Conservation (phyloP, 192 early-diverging fungal genomes). For the Coemansia sp. region DNA sequence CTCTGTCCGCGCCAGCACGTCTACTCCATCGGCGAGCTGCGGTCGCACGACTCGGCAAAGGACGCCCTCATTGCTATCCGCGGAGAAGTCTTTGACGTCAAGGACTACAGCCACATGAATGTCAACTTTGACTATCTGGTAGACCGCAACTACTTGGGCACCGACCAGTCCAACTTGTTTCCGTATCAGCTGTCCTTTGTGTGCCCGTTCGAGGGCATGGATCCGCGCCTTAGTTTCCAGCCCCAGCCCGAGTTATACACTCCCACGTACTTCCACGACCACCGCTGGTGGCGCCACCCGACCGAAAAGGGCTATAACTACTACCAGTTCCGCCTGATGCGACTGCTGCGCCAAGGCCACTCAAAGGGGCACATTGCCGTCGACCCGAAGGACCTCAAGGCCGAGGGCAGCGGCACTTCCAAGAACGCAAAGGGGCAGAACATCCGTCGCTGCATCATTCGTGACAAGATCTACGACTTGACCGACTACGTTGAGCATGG, state of each 20-base stretch:
- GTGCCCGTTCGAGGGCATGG: conserved; percentile 56
- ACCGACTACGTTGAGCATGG: conserved; percentile 59
- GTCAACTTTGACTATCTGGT: conserved; percentile 51
- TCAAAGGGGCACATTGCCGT: conserved; percentile 66
- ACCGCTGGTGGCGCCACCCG: conserved; percentile 59
- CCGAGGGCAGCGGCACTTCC: conserved; percentile 49
- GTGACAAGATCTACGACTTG: conserved; percentile 71
- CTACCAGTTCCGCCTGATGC: conserved; percentile 62
- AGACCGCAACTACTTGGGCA: conserved; percentile 61
- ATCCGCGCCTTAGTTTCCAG: conserved; percentile 55
- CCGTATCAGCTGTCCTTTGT: conserved; percentile 65
- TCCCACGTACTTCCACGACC: conserved; percentile 67
- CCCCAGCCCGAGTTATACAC: conserved; percentile 54
- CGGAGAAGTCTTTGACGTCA: conserved; percentile 80
- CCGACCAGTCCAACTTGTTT: conserved; percentile 64
- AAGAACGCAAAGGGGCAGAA: conserved; percentile 37
- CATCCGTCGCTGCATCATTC: conserved; percentile 62
- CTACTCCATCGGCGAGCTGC: conserved; percentile 66
- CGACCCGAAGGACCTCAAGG: conserved; percentile 56
- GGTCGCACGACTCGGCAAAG: conserved; percentile 50
- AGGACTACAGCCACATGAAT: conserved; percentile 56
- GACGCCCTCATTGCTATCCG: conserved; percentile 70
- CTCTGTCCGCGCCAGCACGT: conserved; percentile 74
- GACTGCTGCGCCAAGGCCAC: conserved; percentile 60
- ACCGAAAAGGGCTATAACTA: conserved; percentile 64